These are phyloP conservation scores for Naegleria fowleri DNA, from an alignment of 208 protist genomes.

Conservation along the genomic window DNA sequence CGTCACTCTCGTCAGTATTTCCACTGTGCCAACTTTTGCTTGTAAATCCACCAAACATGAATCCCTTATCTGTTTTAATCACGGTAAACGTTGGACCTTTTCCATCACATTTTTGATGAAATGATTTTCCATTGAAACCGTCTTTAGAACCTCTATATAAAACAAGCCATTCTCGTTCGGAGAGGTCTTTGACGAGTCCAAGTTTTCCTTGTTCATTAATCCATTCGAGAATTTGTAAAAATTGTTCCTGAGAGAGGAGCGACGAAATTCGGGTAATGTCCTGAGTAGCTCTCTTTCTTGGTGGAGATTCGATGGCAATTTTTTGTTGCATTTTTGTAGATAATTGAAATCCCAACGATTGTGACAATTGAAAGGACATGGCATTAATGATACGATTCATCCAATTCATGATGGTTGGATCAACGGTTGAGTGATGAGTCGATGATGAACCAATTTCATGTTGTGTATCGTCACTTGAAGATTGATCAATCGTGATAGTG, in stretches of 20 bases:
- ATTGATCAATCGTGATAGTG: too few species aligned
- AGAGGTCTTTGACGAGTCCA: not conserved
- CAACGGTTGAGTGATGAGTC: too few species aligned
- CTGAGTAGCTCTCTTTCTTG: not conserved
- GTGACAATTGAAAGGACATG: not conserved
- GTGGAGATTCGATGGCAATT: not conserved
- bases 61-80: slow-evolving; percentile 7
- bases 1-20: not conserved
- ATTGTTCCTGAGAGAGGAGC: not conserved
- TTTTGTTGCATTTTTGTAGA: not conserved
- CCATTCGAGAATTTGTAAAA: slow-evolving; percentile 4
- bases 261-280: not conserved
- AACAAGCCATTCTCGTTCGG: not conserved
- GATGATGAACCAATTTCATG: too few species aligned
- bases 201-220: not conserved
- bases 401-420: not conserved
- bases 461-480: too few species aligned
- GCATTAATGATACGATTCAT: not conserved
- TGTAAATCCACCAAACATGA: slow-evolving; percentile 32
- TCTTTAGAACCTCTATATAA: slow-evolving; percentile 22
- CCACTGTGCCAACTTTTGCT: not conserved
- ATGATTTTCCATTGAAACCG: slow-evolving; percentile 10
- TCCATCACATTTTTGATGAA: slow-evolving; percentile 28
- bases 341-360: not conserved
- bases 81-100: slow-evolving; percentile 15